Evolutionary conservation across 2,329 filamentous ascomycete genomes (phyloP), one percentile per base, ranked within the genome.

Genomic region (Colletotrichum lupini): DNA sequence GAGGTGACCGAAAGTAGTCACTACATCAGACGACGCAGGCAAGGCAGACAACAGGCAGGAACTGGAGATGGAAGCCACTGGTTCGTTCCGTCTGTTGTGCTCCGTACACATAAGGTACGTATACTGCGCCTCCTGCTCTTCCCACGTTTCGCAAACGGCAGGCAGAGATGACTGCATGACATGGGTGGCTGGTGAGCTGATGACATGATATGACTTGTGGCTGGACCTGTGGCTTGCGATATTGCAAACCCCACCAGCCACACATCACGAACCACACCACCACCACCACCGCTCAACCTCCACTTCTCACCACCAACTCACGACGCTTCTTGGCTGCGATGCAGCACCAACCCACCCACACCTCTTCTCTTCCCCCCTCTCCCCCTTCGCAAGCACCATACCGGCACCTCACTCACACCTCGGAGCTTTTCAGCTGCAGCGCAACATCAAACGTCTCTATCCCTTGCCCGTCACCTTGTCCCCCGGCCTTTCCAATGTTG

Each of bases 391-490:
- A 49, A 49, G 42, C 32, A 35, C 32, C 32, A 5, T 12, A 35
- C 19, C 42, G 42, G 42, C 42, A 49, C 42, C 42, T 49, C 42
- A 49, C 42, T 49, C 42, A 46, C 46, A 28, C 32, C 61, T 70
- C 70, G 70, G 70, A 70, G 26, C 56, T 73, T 73, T 73, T 66
- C 70, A 61, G 56, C 60, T 70, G 70, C 67, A 61, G 30, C 49
- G 60, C 60, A 70, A 57, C 66, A 60, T 37, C 70, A 66, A 73
- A 61, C 67, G 42, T 55, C 24, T 32, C 52, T 24, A 32, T 42
- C 52, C 32, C 11, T 24, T 32, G 35, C 6, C 46, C 46, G 28
- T 37, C 52, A 46, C 28, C 35, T 37, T 16, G 28, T 30, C 9
- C 12, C 16, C 37, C 24, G 24, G 49, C 59, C 59, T 42, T 32